Base-by-base conservation (phyloP, 768 basidiomycete species). In the Cantharellus cinnabarinus region DNA sequence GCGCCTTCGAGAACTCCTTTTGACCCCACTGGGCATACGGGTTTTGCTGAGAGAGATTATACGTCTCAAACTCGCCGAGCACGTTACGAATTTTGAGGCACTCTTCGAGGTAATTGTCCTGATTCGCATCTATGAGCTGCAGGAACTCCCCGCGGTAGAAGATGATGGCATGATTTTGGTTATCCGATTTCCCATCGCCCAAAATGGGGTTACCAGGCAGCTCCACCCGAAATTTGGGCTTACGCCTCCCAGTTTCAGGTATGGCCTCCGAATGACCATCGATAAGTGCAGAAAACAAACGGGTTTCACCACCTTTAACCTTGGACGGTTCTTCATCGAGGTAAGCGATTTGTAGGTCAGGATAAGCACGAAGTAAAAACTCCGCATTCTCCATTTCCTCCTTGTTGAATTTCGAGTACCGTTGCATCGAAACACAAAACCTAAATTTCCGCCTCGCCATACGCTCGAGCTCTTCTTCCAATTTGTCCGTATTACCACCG, bases 401-500 rank as follows among this genome's bases (percentile, higher is more conserved):
- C 75, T 91, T 91, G 78, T 90, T 95, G 77, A 99, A 99, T 72
- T 98, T 98, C 65, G 89, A 87, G 72, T 95, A 98, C 39, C 95
- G 82, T 70, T 98, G 95, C 95, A 98, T 98, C 56, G 94, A 97
- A 34, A 98, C 91, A 64, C 97, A 80, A 65, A 98, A 98, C 70
- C 97, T 95, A 82, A 98, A 99, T 75, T 98, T 98, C 67, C 95
- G 79, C 48, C 94, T 79, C 4, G 91, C 85, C 94, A 98, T 98
- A 54, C 91, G 81, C 71, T 98, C 95, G 56, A 98, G 78, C 70
- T 98, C 95, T 40, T 87, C 81, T 70, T 98, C 94, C 51, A 98
- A 79, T 10, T 68, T 82, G 88, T 71, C 98, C 95, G 2, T 94
- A 95, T 72, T 99, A 98, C 14, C 93, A 93, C 42, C 95, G 94